phyloP scores from a whole-genome alignment of 139 green algal species.

The Micromonas commoda region DNA sequence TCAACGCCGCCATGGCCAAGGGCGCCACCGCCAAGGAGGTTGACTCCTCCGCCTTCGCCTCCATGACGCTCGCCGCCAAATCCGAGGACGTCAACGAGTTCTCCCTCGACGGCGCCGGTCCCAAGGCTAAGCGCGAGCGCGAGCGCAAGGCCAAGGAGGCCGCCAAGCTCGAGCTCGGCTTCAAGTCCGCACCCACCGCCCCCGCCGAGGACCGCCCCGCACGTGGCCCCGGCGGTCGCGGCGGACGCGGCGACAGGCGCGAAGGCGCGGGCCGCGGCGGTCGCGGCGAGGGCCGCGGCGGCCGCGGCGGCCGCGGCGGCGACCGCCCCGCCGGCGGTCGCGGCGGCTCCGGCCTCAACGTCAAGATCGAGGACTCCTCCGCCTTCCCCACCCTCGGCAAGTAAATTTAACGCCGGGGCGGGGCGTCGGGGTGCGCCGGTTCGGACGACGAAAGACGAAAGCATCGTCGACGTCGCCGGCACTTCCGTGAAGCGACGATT shows the following conservation, averaged over 20 bases:
- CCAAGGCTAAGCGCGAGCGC: conserved; percentile 4
- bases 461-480: no score
- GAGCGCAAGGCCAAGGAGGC: neutral
- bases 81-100: neutral
- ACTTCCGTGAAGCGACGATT: no score
- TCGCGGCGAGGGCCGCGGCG: neutral
- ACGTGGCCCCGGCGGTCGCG: neutral
- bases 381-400: conserved; percentile 12
- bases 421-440: neutral
- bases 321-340: neutral
- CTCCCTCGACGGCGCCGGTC: neutral
- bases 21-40: neutral
- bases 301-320: neutral
- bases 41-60: neutral
- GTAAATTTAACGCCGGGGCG: neutral
- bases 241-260: neutral
- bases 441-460: neutral
- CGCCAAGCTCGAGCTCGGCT: neutral
- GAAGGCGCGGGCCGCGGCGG: neutral
- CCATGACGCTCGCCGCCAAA: neutral
- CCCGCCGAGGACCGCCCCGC: neutral
- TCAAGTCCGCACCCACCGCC: neutral
- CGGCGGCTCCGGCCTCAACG: conserved; percentile 1
- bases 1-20: neutral
- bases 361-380: conserved; percentile 10